Evolutionary conservation across 176 grass and related monocot genomes (phyloP), one percentile per base, ranked within the genome.

Genomic region (Paspalum notatum): DNA sequence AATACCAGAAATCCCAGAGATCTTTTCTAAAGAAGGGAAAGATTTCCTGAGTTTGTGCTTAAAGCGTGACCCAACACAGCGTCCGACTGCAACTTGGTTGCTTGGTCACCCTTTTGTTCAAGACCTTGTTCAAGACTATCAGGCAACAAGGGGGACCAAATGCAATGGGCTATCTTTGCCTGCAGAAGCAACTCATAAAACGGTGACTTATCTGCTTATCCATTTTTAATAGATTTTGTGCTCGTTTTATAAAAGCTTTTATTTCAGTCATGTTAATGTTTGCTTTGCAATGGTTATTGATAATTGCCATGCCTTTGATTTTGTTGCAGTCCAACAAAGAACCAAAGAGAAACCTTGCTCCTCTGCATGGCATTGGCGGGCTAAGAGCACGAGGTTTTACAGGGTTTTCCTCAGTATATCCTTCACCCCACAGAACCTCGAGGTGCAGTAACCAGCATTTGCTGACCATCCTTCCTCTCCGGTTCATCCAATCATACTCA

Each of bases 91-190:
- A 74, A 48, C 62, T 71, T 84, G 87, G 32, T 77, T 99, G 85
- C 82, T 99, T 82, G 82, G 88, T 80, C 97, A 99, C 48, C 85
- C 89, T 71, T 95, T 98, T 91, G 92, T 98, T 88, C 88, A 85
- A 60, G 95, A 95, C 71, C 93, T 98, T 91, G 92, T 98, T 88
- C 90, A 85, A 60, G 95, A 95, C 71, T 86, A 81, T 84, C 75
- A 84, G 27, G 53, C 62, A 45, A 67, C 80, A 62, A 88, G 76
- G 86, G 72, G 39, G 74, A 78, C 76, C 49, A 91, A 85, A 71
- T 81, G 62, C 48, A 81, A 71, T 53, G 40, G 72, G 46, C 72
- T 82, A 55, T 85, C 50, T 78, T 75, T 49, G 50, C 87, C 83
- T 66, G 32, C 73, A 78, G 73, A 78, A 43, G 50, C 71, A 85